These are phyloP conservation scores for Castanospermum australe DNA, from an alignment of 306 rosid species.

Conservation along the genomic window DNA sequence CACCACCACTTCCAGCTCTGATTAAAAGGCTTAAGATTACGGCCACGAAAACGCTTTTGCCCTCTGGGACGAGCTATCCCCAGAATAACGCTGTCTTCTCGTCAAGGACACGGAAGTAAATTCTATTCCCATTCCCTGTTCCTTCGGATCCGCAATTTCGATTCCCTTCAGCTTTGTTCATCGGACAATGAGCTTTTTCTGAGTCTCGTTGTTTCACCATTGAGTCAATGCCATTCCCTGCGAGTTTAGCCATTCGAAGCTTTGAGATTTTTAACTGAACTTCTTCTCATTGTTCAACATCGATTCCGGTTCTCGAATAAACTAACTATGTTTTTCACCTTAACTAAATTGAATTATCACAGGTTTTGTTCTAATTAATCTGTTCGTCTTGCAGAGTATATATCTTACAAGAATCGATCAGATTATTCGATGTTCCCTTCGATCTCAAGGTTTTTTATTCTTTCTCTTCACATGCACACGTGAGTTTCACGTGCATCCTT, in stretches of 20 bases:
- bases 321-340: neutral
- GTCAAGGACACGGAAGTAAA: slow-evolving; percentile 81
- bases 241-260: neutral
- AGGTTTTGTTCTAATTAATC: neutral
- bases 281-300: too few species aligned
- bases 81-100: slow-evolving; percentile 72
- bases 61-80: slow-evolving; percentile 92
- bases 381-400: slow-evolving; percentile 52
- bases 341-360: neutral
- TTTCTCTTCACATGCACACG: neutral
- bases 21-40: slow-evolving; percentile 91
- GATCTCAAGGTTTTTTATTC: slow-evolving; percentile 66
- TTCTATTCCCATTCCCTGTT: neutral
- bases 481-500: neutral
- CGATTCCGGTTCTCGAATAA: neutral
- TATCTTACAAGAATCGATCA: slow-evolving; percentile 91
- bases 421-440: slow-evolving; percentile 86
- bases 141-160: neutral
- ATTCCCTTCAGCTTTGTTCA: too few species aligned
- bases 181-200: neutral
- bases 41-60: slow-evolving; percentile 94
- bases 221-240: neutral
- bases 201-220: too few species aligned
- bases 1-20: slow-evolving; percentile 66
- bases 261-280: slow-evolving; percentile 15